These are phyloP conservation scores for Flueggea neowawraea DNA, from an alignment of 441 rosid species.

Conservation along the genomic window DNA sequence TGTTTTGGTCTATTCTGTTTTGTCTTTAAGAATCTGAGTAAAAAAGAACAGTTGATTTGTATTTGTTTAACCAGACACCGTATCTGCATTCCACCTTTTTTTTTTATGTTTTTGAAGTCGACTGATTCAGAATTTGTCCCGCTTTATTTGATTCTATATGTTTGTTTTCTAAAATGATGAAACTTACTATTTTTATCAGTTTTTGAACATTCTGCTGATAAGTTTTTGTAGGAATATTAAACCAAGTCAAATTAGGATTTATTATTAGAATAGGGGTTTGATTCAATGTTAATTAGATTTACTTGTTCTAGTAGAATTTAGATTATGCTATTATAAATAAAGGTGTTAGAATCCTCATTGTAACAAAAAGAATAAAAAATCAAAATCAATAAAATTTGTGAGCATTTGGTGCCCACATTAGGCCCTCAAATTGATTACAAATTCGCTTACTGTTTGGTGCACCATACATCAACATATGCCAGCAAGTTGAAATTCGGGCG, in stretches of 20 bases:
- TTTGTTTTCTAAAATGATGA: background rate
- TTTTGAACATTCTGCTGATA: background rate
- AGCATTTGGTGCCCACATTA: no score
- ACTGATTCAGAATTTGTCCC: constrained; percentile 26
- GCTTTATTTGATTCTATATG: constrained; percentile 19
- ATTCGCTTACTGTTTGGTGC: constrained; percentile 7
- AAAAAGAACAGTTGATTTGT: constrained; percentile 31
- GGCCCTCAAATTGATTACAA: background rate
- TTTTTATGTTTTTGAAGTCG: constrained; percentile 7
- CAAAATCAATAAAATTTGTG: no score
- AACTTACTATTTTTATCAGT: background rate
- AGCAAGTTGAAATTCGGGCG: constrained; percentile 32
- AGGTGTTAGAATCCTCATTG: no score
- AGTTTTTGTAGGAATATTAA: no score
- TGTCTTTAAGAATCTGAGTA: constrained; percentile 59
- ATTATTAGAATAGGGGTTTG: no score
- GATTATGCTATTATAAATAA: no score
- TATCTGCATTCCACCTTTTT: constrained; percentile 27
- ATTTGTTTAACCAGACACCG: constrained; percentile 27
- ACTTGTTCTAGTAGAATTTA: no score
- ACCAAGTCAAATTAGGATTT: no score
- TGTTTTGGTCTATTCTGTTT: constrained; percentile 63
- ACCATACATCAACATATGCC: background rate
- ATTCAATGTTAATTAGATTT: no score
- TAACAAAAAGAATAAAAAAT: no score